A percentile compares a stretch with the other conserved stretches of the same genome.
phyloP scores from a whole-genome alignment of 2,329 filamentous ascomycete species.

The Sporothrix brasiliensis region DNA sequence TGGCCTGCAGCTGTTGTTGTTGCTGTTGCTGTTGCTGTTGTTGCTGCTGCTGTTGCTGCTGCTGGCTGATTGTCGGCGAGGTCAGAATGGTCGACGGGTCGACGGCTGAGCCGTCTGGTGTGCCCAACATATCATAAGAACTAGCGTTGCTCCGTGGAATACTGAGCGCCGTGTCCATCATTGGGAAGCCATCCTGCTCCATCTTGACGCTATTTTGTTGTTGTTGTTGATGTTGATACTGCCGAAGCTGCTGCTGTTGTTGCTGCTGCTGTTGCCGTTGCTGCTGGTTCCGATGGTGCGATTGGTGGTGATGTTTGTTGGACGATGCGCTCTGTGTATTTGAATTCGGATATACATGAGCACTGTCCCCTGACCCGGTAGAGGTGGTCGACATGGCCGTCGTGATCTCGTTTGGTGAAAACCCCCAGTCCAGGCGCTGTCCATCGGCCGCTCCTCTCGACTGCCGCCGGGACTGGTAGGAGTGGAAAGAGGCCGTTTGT shows the following conservation, averaged over 20 bases:
- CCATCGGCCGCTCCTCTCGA: slow-evolving; percentile 39
- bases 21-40: slow-evolving; percentile 37
- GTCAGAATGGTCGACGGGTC: slow-evolving; percentile 50
- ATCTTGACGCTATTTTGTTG: slow-evolving; percentile 41
- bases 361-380: slow-evolving; percentile 19
- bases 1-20: slow-evolving; percentile 35
- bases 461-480: slow-evolving; percentile 36
- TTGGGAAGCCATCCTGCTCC: slow-evolving; percentile 47
- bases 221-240: slow-evolving; percentile 33
- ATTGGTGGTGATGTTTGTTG: slow-evolving; percentile 31
- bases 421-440: slow-evolving; percentile 35
- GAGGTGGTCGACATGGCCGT: slow-evolving; percentile 36
- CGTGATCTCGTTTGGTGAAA: slow-evolving; percentile 26
- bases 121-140: slow-evolving; percentile 41
- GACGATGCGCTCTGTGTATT: neutral
- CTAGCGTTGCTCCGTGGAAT: slow-evolving; percentile 46
- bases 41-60: slow-evolving; percentile 39
- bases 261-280: slow-evolving; percentile 36
- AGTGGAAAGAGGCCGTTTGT: slow-evolving; percentile 37
- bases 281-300: slow-evolving; percentile 41
- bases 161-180: slow-evolving; percentile 48
- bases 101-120: slow-evolving; percentile 36
- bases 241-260: slow-evolving; percentile 35
- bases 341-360: neutral
- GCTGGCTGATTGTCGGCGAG: slow-evolving; percentile 45